Base-by-base conservation (phyloP, 75 land plant genomes). In the Selaginella tamariscina region DNA sequence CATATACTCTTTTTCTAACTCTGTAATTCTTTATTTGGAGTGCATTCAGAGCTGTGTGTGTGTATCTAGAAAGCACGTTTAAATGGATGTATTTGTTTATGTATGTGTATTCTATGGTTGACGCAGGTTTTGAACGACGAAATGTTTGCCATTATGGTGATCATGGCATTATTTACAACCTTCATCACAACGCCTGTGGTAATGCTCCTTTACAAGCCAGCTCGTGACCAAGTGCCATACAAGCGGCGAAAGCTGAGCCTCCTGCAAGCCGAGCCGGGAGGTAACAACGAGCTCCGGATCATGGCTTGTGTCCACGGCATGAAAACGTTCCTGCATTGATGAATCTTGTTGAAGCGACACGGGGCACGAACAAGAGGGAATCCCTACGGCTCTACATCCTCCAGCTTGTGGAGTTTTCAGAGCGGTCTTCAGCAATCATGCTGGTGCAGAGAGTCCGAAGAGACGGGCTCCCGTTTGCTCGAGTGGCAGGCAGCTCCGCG, bases 381-480 rank as follows among this genome's bases (percentile, higher is more conserved):
- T 73, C 83, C 33, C 68, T 81, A 24, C 33, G 74, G 27, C 82
- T 80, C 33, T 79, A 73, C 81, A 32, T 78, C 65, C 64, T 84
- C 67, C 90, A 89, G 56, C 68, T 89, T 39, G 65, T 86, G 22
- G 81, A 86, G 77, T 82, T 89, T n/a, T 79, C 75, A 0, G 78
- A 78, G 55, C 63, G 71, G 20, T 23, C 65, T 13, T 67, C 77
- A 26, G 27, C 81, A 30, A 68, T 73, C 18, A 64, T 68, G 27
- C 32, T 66, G 70, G 68, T 64, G 22, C 70, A 73, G 9, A 54
- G 33, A 8, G 64, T 24, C 2, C 32, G 44, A n/a, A 31, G 15
- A 23, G 70, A 72, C 1, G 32, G 71, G 27, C 18, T 32, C 0
- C 60, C 27, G 55, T 67, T 28, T 15, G 5, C 49, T 39, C 62